A percentile compares a stretch with the other conserved stretches of the same genome.
These are phyloP conservation scores for Coemansia sp. DNA, from an alignment of 192 early-diverging fungal genomes.

Conservation along the genomic window DNA sequence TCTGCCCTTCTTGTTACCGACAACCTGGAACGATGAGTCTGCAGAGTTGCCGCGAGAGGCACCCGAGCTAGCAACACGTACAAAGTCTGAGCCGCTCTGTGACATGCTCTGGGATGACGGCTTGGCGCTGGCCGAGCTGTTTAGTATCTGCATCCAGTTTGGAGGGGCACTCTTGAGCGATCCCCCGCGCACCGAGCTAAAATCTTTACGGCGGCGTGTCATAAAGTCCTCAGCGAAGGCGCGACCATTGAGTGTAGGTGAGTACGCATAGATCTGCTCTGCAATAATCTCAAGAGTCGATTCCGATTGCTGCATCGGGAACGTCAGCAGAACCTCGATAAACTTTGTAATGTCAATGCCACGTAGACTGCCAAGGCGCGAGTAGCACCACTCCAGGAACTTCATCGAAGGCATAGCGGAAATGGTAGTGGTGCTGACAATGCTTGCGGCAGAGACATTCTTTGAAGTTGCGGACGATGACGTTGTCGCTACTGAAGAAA, in stretches of 20 bases:
- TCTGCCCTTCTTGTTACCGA: conserved; percentile 34
- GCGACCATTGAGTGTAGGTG: conserved; percentile 66
- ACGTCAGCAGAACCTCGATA: conserved; percentile 72
- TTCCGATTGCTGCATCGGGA: conserved; percentile 63
- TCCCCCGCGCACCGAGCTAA: conserved; percentile 18
- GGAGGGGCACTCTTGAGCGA: conserved; percentile 31
- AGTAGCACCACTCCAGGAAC: conserved; percentile 71
- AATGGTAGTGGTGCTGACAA: conserved; percentile 10
- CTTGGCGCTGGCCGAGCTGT: neutral
- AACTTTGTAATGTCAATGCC: conserved; percentile 66
- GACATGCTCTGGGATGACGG: neutral
- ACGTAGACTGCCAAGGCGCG: conserved; percentile 60
- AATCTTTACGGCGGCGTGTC: conserved; percentile 68
- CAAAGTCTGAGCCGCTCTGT: neutral
- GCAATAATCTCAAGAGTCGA: conserved; percentile 71
- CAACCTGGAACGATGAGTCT: conserved; percentile 39
- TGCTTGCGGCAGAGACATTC: conserved; percentile 6
- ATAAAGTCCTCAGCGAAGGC: conserved; percentile 79
- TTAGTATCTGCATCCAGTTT: conserved; percentile 35
- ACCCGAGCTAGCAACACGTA: neutral
- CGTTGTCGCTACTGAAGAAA: too few relatives aligned
- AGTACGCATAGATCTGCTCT: conserved; percentile 74
- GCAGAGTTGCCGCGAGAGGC: neutral
- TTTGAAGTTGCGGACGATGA: conserved; percentile 8
- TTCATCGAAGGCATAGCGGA: conserved; percentile 55